These are phyloP conservation scores for Gaertneriomyces semiglobifer DNA, from an alignment of 192 early-diverging fungal genomes.

Conservation along the genomic window DNA sequence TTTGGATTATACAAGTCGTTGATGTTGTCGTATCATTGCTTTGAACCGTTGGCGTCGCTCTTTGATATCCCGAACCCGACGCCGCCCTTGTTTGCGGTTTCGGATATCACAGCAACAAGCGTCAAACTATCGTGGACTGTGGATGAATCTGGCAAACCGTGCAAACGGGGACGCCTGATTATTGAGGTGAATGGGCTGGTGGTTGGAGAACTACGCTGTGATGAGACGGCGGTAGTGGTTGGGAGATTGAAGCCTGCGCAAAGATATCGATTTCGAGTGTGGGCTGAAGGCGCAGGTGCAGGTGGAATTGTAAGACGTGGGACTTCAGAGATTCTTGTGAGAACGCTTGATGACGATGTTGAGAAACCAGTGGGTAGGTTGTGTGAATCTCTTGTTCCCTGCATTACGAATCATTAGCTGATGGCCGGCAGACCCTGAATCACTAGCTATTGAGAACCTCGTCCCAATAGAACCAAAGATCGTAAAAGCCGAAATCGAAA, in stretches of 20 bases:
- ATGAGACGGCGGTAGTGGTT: conserved; percentile 31
- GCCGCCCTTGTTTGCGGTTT: conserved; percentile 26
- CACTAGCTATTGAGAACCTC: no score
- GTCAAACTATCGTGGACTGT: conserved; percentile 33
- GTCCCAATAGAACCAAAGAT: no score
- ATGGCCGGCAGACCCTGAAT: no score
- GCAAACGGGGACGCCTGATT: conserved; percentile 4
- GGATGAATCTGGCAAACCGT: conserved; percentile 7
- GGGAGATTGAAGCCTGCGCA: conserved; percentile 19
- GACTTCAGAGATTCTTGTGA: no score
- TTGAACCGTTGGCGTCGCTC: conserved; percentile 32
- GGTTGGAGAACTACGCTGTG: conserved; percentile 29
- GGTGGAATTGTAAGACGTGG: no score
- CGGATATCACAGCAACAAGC: conserved; percentile 24
- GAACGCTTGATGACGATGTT: no score
- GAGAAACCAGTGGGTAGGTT: no score
- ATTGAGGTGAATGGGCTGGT: conserved; percentile 42
- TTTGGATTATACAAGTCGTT: conserved; percentile 28
- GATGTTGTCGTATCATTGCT: conserved; percentile 23
- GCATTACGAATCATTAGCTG: no score
- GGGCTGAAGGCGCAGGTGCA: conserved; percentile 22
- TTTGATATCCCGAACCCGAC: conserved; percentile 33
- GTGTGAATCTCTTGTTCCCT: no score
- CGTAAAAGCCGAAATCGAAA: no score
- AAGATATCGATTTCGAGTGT: conserved; percentile 35